Base-by-base conservation (phyloP, 176 grass and related monocot genomes). In the Avena eriantha region DNA sequence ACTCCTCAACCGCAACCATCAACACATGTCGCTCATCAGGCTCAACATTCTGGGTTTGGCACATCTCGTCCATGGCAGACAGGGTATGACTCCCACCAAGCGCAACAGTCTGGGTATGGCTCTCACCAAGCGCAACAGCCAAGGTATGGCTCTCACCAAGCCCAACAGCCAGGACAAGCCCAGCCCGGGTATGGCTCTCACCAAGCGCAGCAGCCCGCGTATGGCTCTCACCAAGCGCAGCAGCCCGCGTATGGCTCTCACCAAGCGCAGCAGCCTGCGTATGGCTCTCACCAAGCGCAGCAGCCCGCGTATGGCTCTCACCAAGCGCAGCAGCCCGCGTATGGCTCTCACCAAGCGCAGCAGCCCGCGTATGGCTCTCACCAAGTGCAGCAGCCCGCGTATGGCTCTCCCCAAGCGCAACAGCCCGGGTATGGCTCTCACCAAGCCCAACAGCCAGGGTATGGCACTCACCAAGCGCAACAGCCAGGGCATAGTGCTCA, bases 61-160 rank as follows among this genome's bases (percentile, higher is more conserved):
- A 77, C 58, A 65, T 53, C 72, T 77, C 72, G 61, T 64, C 72
- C 58, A 66, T 39, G 54, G 23, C 82, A 75, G 10, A 61, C 73
- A 67, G 14, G 31, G 29, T 67, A 64, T 50, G 68, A 24, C 41
- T 45, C 73, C 58, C 68, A 77, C 10, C 82, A 78, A 45, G 9
- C 31, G 13, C 88, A 86, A 76, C 77, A 84, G 83, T 76, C 34
- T 3, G 33, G 48, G n/a, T 60, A 45, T 41, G 56, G 12, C 22
- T 53, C 70, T 43, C 66, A 49, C 48, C 29, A 51, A 4, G 43
- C 70, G 12, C 70, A 49, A 1, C 70, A 48, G 70, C 2, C 43
- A 1, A 4, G 10, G 26, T 50, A 81, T 48, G 61, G 1, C 23
- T 14, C 79, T 58, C 58, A 73, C 26, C n/a, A 45, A 0, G 23